Evolutionary conservation across 73 alveolate species (phyloP).

Genomic region (Vitrella brassicaformis): DNA sequence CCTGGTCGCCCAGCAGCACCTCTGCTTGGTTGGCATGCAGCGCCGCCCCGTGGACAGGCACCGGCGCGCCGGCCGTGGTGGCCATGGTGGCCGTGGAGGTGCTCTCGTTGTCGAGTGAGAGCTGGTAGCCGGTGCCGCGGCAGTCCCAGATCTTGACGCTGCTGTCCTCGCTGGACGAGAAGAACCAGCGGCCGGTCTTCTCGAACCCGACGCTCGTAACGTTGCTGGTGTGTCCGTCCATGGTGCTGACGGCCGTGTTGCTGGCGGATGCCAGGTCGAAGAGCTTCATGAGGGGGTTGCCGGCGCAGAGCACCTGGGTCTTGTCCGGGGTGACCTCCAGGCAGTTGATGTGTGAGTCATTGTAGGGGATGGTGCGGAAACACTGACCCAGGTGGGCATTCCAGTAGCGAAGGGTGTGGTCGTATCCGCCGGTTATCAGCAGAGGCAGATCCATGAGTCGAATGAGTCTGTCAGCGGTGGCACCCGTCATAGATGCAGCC

Average conservation of each 20-base stretch:
- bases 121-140: conserved; percentile 50
- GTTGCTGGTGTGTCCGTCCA: conserved; percentile 67
- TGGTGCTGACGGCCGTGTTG: conserved; percentile 41
- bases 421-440: conserved; percentile 78
- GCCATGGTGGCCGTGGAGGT: too few relatives aligned
- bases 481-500: too few relatives aligned
- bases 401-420: conserved; percentile 64
- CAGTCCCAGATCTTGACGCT: conserved; percentile 67
- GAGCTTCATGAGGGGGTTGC: conserved; percentile 52
- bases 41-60: conserved; percentile 58
- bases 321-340: conserved; percentile 63
- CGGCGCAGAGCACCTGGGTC: conserved; percentile 61
- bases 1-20: conserved; percentile 62
- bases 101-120: conserved; percentile 45
- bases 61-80: conserved; percentile 32
- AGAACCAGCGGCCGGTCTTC: conserved; percentile 1
- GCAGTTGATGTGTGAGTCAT: conserved; percentile 63
- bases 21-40: conserved; percentile 72
- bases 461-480: too few relatives aligned
- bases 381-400: conserved; percentile 50
- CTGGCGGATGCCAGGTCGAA: conserved; percentile 50
- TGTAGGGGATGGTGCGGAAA: conserved; percentile 46
- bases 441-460: too few relatives aligned
- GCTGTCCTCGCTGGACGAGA: conserved; percentile 55
- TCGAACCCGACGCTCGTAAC: conserved; percentile 62